These are phyloP conservation scores for Trichoderma brevicompactum DNA, from an alignment of 2,329 filamentous ascomycete genomes.

Conservation along the genomic window DNA sequence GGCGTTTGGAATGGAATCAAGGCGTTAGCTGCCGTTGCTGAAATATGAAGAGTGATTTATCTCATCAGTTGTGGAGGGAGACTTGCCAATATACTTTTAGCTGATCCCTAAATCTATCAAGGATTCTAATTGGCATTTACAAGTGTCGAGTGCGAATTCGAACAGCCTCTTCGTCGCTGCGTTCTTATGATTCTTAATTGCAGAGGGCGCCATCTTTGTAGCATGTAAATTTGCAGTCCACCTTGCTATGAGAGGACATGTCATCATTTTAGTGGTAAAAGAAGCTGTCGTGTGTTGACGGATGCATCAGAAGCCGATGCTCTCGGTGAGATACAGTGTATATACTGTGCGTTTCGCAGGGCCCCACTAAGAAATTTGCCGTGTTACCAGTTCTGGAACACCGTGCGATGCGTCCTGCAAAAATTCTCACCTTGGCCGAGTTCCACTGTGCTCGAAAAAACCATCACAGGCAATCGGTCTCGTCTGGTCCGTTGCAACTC, in stretches of 20 bases:
- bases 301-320: background rate
- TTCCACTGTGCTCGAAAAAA: constrained; percentile 7
- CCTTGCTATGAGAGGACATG: background rate
- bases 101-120: background rate
- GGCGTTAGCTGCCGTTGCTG: background rate
- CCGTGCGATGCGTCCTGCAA: constrained; percentile 13
- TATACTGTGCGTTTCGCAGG: background rate
- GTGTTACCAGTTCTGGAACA: background rate
- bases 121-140: background rate
- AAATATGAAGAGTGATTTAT: background rate
- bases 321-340: constrained; percentile 14
- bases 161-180: too few species aligned
- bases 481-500: background rate
- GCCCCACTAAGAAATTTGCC: background rate
- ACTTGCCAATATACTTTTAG: background rate
- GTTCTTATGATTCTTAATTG: too few species aligned
- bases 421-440: constrained; percentile 25
- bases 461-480: background rate
- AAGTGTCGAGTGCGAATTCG: too few species aligned
- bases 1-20: constrained; percentile 6
- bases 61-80: background rate
- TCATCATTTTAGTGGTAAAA: too few species aligned
- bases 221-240: background rate
- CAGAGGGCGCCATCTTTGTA: too few species aligned
- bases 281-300: background rate